These are phyloP conservation scores for Halenospora varia DNA, from an alignment of 495 filamentous ascomycete genomes.

Conservation along the genomic window DNA sequence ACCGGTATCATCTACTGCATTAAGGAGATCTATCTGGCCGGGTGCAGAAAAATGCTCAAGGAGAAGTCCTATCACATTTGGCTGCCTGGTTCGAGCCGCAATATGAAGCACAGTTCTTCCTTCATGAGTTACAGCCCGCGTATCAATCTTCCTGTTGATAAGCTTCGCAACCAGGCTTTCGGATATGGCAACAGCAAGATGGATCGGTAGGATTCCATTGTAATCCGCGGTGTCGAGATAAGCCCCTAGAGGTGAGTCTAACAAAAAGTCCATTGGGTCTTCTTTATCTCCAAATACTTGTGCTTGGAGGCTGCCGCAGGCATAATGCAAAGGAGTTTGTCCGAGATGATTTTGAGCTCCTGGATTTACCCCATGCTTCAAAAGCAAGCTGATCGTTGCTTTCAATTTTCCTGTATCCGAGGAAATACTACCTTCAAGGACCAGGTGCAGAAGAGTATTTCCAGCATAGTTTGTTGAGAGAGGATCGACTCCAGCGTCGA, in stretches of 20 bases:
- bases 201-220: constrained; percentile 20
- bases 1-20: constrained; percentile 17
- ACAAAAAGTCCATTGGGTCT: neutral
- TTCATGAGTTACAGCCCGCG: constrained; percentile 25
- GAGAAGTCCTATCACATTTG: constrained; percentile 35
- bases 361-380: neutral
- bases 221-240: constrained; percentile 1
- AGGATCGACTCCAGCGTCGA: neutral
- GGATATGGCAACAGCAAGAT: constrained; percentile 31
- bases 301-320: neutral
- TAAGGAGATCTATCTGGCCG: constrained; percentile 12
- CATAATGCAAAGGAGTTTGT: neutral
- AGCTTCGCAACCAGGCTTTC: constrained; percentile 26
- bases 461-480: neutral
- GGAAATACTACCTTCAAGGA: neutral
- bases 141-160: constrained; percentile 30
- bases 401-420: neutral
- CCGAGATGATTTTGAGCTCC: neutral
- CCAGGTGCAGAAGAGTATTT: neutral
- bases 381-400: neutral
- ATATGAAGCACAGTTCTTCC: constrained; percentile 35
- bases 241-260: neutral
- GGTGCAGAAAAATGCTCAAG: constrained; percentile 22
- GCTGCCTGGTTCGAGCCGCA: constrained; percentile 30
- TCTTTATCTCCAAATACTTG: neutral